phyloP scores from a whole-genome alignment of 257 asterid genomes.

The Solanum chilense region DNA sequence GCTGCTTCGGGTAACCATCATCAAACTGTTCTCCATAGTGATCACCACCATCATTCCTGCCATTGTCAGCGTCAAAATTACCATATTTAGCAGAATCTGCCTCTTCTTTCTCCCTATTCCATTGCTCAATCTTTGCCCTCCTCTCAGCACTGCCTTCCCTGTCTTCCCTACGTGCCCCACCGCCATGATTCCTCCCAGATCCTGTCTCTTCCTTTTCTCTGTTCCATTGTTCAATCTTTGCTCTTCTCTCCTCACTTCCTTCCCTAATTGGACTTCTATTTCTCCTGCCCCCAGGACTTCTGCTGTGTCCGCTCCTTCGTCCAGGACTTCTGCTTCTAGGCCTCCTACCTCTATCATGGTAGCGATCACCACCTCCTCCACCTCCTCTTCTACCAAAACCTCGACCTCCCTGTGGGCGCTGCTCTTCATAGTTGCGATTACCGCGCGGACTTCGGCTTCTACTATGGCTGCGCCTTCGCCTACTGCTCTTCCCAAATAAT shows the following conservation, averaged over 20 bases:
- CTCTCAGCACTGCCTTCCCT: conserved; percentile 81
- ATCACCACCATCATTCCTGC: conserved; percentile 10
- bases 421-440: conserved; percentile 40
- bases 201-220: conserved; percentile 22
- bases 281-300: conserved; percentile 70
- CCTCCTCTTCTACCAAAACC: conserved; percentile 43
- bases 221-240: conserved; percentile 76
- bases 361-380: conserved; percentile 35
- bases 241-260: conserved; percentile 73
- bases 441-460: conserved; percentile 64
- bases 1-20: conserved; percentile 17
- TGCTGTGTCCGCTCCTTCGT: conserved; percentile 60
- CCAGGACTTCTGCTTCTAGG: conserved; percentile 77
- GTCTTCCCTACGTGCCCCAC: conserved; percentile 48
- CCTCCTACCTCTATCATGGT: conserved; percentile 65
- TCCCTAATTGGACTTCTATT: conserved; percentile 60
- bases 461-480: conserved; percentile 64
- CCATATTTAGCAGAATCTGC: conserved; percentile 25
- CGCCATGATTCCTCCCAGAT: conserved; percentile 11
- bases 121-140: conserved; percentile 74
- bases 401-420: conserved; percentile 37
- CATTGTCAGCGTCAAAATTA: conserved; percentile 18
- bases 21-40: conserved; percentile 21
- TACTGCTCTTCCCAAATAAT: conserved; percentile 54
- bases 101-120: conserved; percentile 77